Conservation (phyloP, 495 filamentous ascomycete genomes). For the Penicillium desertorum region DNA sequence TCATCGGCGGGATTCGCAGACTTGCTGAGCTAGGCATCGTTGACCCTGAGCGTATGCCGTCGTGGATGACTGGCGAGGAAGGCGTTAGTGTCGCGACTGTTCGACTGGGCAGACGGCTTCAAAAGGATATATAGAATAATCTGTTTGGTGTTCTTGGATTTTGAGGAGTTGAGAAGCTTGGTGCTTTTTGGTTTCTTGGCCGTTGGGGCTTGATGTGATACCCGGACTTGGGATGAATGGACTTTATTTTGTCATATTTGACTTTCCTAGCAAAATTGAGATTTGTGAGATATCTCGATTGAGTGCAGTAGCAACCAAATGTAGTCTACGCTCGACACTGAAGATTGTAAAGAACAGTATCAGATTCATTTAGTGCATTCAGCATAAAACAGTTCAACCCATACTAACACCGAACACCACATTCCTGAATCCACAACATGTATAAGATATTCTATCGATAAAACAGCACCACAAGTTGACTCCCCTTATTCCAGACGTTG, state of each 20-base stretch:
- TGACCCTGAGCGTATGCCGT: constrained; percentile 74
- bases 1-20: constrained; percentile 77
- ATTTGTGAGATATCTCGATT: not conserved
- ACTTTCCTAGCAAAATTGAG: not conserved
- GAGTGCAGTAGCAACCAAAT: not conserved
- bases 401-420: not conserved
- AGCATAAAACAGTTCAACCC: not conserved
- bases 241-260: not conserved
- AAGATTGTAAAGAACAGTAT: not conserved
- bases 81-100: constrained; percentile 72
- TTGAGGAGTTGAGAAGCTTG: constrained; percentile 5
- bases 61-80: constrained; percentile 90
- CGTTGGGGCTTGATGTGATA: constrained; percentile 12
- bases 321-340: not conserved
- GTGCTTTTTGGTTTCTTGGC: not conserved
- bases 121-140: constrained; percentile 21
- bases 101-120: constrained; percentile 53
- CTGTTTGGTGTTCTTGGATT: constrained; percentile 3
- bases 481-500: not conserved
- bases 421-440: not conserved
- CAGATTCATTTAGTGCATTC: not conserved
- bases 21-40: constrained; percentile 72
- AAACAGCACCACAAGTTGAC: not conserved
- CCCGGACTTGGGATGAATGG: constrained; percentile 12
- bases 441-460: not conserved